phyloP scores from a whole-genome alignment of 148 eudicot genomes.

The Talinum fruticosum region DNA sequence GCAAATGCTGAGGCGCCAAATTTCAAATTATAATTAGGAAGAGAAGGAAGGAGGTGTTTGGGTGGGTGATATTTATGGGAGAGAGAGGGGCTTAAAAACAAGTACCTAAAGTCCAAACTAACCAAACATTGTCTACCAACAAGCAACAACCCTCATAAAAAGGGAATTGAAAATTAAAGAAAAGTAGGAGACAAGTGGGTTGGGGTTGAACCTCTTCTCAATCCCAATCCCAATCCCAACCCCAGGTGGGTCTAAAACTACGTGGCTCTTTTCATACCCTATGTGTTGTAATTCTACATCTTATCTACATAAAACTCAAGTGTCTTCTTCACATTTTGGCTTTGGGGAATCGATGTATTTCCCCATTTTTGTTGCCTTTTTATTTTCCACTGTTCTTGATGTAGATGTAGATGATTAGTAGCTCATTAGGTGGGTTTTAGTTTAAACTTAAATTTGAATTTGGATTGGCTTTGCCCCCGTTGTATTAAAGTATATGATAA shows the following conservation, averaged over 20 bases:
- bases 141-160: not conserved
- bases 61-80: too few species aligned
- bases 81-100: not conserved
- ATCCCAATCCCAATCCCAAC: too few species aligned
- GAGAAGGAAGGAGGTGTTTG: not conserved
- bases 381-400: too few species aligned
- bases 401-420: too few species aligned
- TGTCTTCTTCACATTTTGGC: not conserved
- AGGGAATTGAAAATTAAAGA: not conserved
- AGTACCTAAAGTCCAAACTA: not conserved
- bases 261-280: not conserved
- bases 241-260: not conserved
- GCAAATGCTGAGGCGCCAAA: not conserved
- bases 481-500: too few species aligned
- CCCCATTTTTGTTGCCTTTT: not conserved
- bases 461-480: too few species aligned
- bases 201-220: not conserved
- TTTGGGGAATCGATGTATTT: not conserved
- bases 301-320: not conserved
- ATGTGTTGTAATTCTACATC: not conserved
- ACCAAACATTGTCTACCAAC: not conserved
- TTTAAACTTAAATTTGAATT: too few species aligned
- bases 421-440: too few species aligned
- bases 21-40: not conserved
- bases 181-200: not conserved